phyloP scores from a whole-genome alignment of 1,284 basidiomycete genomes.

The Apiotrichum siamense region DNA sequence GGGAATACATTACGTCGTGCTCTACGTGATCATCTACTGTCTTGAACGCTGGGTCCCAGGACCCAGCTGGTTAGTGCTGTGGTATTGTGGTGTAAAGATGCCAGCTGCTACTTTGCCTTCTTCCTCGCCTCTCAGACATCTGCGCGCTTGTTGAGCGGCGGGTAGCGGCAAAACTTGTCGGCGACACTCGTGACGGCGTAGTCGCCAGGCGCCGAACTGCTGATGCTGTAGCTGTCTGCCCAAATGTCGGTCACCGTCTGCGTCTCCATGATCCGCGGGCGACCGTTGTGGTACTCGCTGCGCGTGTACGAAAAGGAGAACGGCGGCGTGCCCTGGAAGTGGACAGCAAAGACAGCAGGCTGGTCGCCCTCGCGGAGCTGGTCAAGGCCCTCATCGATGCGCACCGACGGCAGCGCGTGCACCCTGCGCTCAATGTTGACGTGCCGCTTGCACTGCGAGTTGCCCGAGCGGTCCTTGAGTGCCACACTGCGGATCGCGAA shows the following conservation, averaged over 20 bases:
- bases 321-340: conserved; percentile 80
- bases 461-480: conserved; percentile 59
- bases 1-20: conserved; percentile 1
- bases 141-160: conserved; percentile 46
- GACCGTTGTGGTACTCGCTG: conserved; percentile 42
- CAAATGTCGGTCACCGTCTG: conserved; percentile 70
- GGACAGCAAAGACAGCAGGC: conserved; percentile 79
- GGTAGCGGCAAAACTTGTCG: conserved; percentile 76
- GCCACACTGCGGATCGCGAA: conserved; percentile 80
- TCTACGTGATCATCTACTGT: conserved; percentile 3
- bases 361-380: conserved; percentile 88
- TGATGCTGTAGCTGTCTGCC: conserved; percentile 74
- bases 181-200: conserved; percentile 70
- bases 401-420: conserved; percentile 77
- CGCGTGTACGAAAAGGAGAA: conserved; percentile 93
- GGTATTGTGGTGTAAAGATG: no score
- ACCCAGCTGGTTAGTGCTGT: no score
- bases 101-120: not conserved
- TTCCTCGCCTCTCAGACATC: conserved; percentile 3
- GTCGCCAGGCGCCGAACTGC: conserved; percentile 76
- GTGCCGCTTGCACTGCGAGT: conserved; percentile 61
- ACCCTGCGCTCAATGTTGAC: conserved; percentile 71
- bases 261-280: conserved; percentile 68
- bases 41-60: no score
- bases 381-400: conserved; percentile 80